Evolutionary conservation across 805 yeast species (phyloP), one percentile per base, ranked within the genome.

Genomic region (Nakazawaea siamensis): DNA sequence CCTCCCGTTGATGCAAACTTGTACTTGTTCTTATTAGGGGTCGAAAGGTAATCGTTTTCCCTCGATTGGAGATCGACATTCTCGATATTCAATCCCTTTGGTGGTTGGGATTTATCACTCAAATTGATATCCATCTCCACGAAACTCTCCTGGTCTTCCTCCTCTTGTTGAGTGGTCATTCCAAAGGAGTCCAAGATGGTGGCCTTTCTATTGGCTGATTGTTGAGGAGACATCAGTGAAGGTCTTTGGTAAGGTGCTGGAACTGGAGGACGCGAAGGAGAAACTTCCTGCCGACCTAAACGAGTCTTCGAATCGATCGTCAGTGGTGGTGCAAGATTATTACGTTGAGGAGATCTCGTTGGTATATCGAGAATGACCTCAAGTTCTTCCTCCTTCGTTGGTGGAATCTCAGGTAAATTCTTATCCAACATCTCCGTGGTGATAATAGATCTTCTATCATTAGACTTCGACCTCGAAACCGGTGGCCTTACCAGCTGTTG

Each of bases 311-410:
- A 21, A 21, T 21, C 10, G 27, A n/a, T 29, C 29, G 20, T 29
- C 10, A 24, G 12, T 8, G 12, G n/a, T 3, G 6, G 32, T 13
- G n/a, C n/a, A n/a, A n/a, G n/a, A n/a, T n/a, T n/a, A n/a, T n/a
- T n/a, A n/a, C 39, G 20, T 28, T 36, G 32, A n/a, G 61, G 61
- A 12, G 61, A 55, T 34, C 59, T 45, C 13, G 51, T 27, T 11
- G 61, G 60, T 21, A 53, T 53, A 4, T 47, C 44, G 21, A 50
- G 39, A 20, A 46, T 23, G n/a, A 47, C 47, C 13, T 44, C 49
- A 15, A 42, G 47, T 11, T 49, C 43, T n/a, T 37, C 42, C 16
- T 28, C 23, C 9, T 31, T 14, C 13, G 21, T 10, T 18, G 15
- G 17, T 6, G 39, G 39, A 4, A 36, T 31, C 10, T 36, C 35